Evolutionary conservation across 495 filamentous ascomycete genomes (phyloP).

Genomic region (Penicillium goetzii): DNA sequence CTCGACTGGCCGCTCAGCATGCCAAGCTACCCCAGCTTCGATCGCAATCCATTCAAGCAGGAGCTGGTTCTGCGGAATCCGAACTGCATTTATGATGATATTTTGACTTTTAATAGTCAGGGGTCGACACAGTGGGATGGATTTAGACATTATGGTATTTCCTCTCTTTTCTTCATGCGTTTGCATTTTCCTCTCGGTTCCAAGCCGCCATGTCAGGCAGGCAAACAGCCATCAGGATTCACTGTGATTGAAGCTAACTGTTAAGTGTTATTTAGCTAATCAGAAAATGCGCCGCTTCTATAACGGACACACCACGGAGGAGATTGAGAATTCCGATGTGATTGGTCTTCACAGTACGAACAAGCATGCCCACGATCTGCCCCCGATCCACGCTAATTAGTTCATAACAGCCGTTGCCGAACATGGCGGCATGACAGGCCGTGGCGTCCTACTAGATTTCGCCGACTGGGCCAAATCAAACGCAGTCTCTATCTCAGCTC

Average conservation of each 20-base stretch:
- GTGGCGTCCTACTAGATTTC: constrained; percentile 56
- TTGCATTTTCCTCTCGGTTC: neutral
- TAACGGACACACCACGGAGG: constrained; percentile 58
- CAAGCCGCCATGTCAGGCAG: too few relatives aligned
- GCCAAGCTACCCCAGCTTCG: constrained; percentile 39
- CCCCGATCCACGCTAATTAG: neutral
- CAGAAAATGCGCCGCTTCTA: constrained; percentile 58
- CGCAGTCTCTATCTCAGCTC: constrained; percentile 30
- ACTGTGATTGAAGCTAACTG: neutral
- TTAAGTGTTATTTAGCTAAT: constrained; percentile 36
- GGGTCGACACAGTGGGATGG: constrained; percentile 55
- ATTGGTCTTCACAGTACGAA: constrained; percentile 45
- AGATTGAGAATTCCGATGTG: constrained; percentile 52
- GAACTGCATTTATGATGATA: constrained; percentile 55
- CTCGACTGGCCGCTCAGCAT: constrained; percentile 53
- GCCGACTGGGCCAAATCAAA: constrained; percentile 50
- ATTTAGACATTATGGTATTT: constrained; percentile 50
- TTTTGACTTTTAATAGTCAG: constrained; percentile 58
- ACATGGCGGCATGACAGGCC: constrained; percentile 47
- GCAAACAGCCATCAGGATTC: neutral
- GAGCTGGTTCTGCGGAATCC: constrained; percentile 38
- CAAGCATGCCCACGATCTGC: neutral
- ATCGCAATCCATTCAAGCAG: constrained; percentile 43
- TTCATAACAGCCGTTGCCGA: constrained; percentile 29
- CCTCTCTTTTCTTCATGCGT: neutral